Base-by-base conservation (phyloP, 768 basidiomycete species). In the Pisolithus sp. region DNA sequence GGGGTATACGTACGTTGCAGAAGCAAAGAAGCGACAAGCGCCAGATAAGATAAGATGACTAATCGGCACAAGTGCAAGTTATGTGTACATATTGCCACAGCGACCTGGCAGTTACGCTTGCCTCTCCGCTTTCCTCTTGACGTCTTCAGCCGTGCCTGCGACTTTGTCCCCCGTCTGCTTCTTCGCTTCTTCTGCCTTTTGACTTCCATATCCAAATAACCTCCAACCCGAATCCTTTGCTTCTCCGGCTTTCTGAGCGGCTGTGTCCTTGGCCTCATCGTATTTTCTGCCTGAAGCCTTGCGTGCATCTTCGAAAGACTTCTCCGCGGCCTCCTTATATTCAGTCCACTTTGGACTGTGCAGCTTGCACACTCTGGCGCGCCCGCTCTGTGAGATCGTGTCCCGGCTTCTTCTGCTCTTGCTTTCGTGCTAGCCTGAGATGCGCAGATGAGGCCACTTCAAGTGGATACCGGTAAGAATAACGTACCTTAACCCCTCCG, bases 161-260 rank as follows among this genome's bases (percentile, higher is more conserved):
- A 66, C 61, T 51, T 65, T 59, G 37, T 57, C 52, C 3, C 65
- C 62, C 13, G 50, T 63, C 46, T 62, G 59, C 26, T 57, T 57
- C 61, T 68, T 64, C 15, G 59, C 46, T 17, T 68, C 62, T 15
- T 66, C 64, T 7, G 62, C 58, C 57, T 68, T 72, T 64, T 31
- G 58, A 46, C 68, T 57, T 21, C 71, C 73, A 60, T 72, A 73
- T 13, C 71, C 66, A 23, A 75, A 74, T 71, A 71, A 71, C 45
- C 66, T 59, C 37, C 71, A 68, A 4, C 63, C 41, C 10, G 64
- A 61, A 17, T 57, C 54, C 52, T 67, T 59, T 12, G 57, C 66
- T 18, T 57, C 56, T 31, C 49, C 58, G 13, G 56, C 60, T 34
- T 55, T 64, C 46, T 62, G 62, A 3, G 43, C 49, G 20, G 53